Evolutionary conservation across 208 protist species (phyloP), one percentile per base, ranked within the genome.

Genomic region (Wallacemonas collosoma): DNA sequence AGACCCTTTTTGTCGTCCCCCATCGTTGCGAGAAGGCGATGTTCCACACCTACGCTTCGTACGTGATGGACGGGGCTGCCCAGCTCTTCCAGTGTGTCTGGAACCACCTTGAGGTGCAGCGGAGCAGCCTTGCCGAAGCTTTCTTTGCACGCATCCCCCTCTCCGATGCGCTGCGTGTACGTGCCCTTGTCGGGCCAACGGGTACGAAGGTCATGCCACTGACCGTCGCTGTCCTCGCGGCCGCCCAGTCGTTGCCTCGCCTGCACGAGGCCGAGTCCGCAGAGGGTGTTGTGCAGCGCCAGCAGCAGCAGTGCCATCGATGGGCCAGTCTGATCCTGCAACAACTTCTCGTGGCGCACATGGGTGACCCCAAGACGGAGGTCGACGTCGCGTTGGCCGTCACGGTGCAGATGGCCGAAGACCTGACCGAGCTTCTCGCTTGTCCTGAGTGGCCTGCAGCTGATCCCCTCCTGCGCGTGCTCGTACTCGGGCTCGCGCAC

Each of bases 361-460:
- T 41, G 3, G 75, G 67, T 45, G 44, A 65, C 15, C 74, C 82
- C 40, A 82, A 81, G 63, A 50, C 68, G 1, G 88, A 90, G 58
- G 65, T 83, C n/a, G 75, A 82, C 54, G 39, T 75, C 17, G 73
- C 79, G 57, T 73, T 70, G 71, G 54, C 63, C 9, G 36, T 79
- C 35, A 68, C 84, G 53, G 55, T 87, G 40, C 81, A 82, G 48
- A 62, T 97, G 35, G 73, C 79, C 38, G 90, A 95, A 67, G 89
- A 97, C 78, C 73, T 95, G 35, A 76, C 83, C n/a, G 73, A 86
- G 39, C 80, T 95, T 35, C 55, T 97, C 2, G 82, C 87, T 12
- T 51, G 85, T 36, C 88, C 88, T 3, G 85, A 93, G 63, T 97
- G 85, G 80, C 88, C 90, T 5, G 87, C 57, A 2, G 93, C 90